These are phyloP conservation scores for Panaeolus papilionaceus DNA, from an alignment of 768 basidiomycete genomes.

Conservation along the genomic window DNA sequence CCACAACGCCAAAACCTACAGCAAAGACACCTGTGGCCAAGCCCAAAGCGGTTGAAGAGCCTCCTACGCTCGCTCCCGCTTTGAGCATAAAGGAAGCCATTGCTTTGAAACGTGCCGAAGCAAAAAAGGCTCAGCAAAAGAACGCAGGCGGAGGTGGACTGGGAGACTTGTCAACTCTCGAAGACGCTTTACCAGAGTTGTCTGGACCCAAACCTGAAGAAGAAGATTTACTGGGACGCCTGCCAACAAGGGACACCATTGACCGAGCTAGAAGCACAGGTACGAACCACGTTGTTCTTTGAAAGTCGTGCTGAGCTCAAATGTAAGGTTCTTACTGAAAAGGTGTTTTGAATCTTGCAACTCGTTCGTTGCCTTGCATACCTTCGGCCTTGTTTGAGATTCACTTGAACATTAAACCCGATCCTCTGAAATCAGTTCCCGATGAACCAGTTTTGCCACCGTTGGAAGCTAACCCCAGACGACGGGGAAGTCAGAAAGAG, in stretches of 20 bases:
- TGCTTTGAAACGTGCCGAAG: conserved; percentile 79
- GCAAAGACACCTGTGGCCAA: conserved; percentile 15
- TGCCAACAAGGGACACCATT: conserved; percentile 75
- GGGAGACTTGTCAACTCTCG: conserved; percentile 47
- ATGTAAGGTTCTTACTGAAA: conserved; percentile 45
- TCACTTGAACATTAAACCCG: conserved; percentile 77
- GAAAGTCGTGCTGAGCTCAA: conserved; percentile 51
- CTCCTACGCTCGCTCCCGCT: conserved; percentile 25
- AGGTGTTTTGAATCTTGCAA: conserved; percentile 80
- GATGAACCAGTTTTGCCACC: conserved; percentile 61
- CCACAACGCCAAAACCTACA: conserved; percentile 23
- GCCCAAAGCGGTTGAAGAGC: conserved; percentile 16
- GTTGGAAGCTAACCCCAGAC: conserved; percentile 39
- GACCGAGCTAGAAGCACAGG: conserved; percentile 81
- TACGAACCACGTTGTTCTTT: conserved; percentile 42
- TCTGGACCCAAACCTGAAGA: conserved; percentile 41
- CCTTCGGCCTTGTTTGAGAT: conserved; percentile 83
- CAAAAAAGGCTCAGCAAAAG: conserved; percentile 60
- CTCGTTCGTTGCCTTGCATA: conserved; percentile 73
- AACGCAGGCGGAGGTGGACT: conserved; percentile 27
- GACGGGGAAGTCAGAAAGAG: conserved; percentile 47
- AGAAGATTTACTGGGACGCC: conserved; percentile 66
- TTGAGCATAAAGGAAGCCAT: conserved; percentile 79
- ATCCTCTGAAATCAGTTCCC: conserved; percentile 67
- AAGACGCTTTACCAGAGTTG: conserved; percentile 51